phyloP scores from a whole-genome alignment of 805 yeast genomes.

The Danielia reshetovae region DNA sequence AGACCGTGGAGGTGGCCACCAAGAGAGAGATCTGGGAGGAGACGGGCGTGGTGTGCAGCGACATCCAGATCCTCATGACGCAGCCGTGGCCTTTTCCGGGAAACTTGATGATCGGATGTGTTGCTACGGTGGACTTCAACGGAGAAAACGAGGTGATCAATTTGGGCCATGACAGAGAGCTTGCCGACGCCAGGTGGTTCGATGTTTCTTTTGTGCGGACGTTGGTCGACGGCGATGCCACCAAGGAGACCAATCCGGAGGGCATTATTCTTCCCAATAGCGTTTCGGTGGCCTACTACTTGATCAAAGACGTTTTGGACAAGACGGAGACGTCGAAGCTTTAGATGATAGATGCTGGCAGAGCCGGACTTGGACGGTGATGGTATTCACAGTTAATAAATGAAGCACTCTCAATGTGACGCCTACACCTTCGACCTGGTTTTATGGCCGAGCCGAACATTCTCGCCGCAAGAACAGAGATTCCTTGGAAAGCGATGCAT shows the following conservation, averaged over 20 bases:
- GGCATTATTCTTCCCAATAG: conserved; percentile 40
- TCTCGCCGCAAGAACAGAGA: no score
- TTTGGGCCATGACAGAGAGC: conserved; percentile 80
- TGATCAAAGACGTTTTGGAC: conserved; percentile 41
- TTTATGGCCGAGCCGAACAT: no score
- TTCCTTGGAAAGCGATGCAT: no score
- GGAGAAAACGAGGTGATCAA: conserved; percentile 61
- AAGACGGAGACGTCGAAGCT: conserved; percentile 16
- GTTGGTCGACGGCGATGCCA: conserved; percentile 27
- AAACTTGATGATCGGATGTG: conserved; percentile 88
- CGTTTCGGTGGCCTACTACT: conserved; percentile 41
- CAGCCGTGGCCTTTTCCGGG: conserved; percentile 99
- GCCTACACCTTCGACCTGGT: no score
- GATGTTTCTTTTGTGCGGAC: conserved; percentile 48
- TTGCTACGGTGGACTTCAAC: conserved; percentile 71
- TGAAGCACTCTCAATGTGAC: no score
- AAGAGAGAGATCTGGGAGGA: conserved; percentile 93
- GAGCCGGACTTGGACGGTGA: no score
- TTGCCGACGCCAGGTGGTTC: conserved; percentile 85
- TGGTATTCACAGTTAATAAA: no score
- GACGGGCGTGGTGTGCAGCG: conserved; percentile 68
- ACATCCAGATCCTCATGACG: conserved; percentile 60
- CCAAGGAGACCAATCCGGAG: conserved; percentile 27
- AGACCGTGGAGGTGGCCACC: conserved; percentile 84
- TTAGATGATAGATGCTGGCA: no score